Base-by-base conservation (phyloP, 2,329 filamentous ascomycete genomes). In the Cytospora paraplurivora region DNA sequence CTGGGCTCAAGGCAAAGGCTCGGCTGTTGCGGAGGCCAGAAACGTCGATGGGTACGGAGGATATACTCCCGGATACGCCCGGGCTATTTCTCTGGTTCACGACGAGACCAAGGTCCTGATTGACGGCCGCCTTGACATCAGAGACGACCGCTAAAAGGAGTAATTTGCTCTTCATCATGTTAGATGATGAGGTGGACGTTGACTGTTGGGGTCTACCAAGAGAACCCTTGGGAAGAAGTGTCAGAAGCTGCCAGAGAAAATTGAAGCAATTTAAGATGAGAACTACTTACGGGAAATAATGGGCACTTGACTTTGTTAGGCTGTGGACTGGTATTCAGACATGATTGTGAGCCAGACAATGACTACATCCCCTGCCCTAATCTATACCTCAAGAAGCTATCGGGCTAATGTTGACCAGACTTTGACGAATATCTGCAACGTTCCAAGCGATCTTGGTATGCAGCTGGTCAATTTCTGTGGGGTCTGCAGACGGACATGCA, bases 11-110 rank as follows among this genome's bases (percentile, higher is more conserved):
- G 2, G 57, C 67, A 52, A 69, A 69, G 1, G 47, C 67, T 6
- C 66, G 51, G 41, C 68, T 69, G 38, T 69, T 61, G 3, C 64
- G 56, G 4, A 68, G 58, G n/a, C 52, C 38, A 10, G 56, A 55
- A 17, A 69, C 50, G 4, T 68, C 63, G 11, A 69, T 27, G 2
- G 68, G 65, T 11, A 63, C 4, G 7, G 61, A 56, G 10, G 56
- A 17, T 4, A 35, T 59, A 51, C 61, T 59, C 10, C 62, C 66
- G 33, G 7, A 21, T n/a, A 58, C 35, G 8, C 64, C 62, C 12
- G 62, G 63, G 15, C 55, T 63, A 47, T 67, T 67, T 38, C 62
- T 64, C 4, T 57, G 64, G 34, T 67, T 60, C 19, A 66, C 59
- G 19, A 63, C 62, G 10, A 66, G 61, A 6, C 47, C 47, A 44